phyloP scores from a whole-genome alignment of 495 filamentous ascomycete species.

The Trichoderma parareesei region DNA sequence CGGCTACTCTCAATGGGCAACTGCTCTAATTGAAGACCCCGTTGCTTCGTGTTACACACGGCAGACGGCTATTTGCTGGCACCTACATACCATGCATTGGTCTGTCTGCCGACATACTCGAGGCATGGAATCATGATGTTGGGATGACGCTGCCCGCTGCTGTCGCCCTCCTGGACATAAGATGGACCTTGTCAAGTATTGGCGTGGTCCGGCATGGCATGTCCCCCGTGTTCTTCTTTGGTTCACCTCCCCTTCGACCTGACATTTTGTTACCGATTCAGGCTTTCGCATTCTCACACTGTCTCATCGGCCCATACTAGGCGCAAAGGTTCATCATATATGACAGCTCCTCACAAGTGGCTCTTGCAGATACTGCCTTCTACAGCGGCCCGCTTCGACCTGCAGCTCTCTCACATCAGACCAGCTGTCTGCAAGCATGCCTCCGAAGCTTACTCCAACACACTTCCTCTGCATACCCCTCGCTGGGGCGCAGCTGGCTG shows the following conservation, averaged over 20 bases:
- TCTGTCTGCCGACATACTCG: not conserved
- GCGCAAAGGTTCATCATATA: not conserved
- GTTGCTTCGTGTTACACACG: not conserved
- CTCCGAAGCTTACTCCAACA: slow-evolving; percentile 44
- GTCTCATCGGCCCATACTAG: not conserved
- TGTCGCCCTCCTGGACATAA: not conserved
- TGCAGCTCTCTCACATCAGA: not conserved
- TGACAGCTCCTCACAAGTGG: not conserved
- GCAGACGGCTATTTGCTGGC: not conserved
- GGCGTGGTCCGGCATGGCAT: not conserved
- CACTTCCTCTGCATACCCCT: slow-evolving; percentile 88
- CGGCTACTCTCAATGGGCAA: not conserved
- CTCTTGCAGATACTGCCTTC: not conserved
- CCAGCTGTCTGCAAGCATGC: slow-evolving; percentile 19
- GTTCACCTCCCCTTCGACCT: no score
- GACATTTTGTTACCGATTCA: no score
- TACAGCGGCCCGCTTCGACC: not conserved
- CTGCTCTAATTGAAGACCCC: no score
- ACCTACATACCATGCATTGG: not conserved
- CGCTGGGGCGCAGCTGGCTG: slow-evolving; percentile 54
- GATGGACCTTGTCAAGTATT: not conserved
- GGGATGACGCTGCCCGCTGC: not conserved
- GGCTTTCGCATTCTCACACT: not conserved
- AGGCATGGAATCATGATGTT: not conserved
- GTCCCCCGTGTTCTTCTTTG: not conserved